These are phyloP conservation scores for Thermomucor indicae-seudaticae DNA, from an alignment of 371 early-diverging fungal species.

Conservation along the genomic window DNA sequence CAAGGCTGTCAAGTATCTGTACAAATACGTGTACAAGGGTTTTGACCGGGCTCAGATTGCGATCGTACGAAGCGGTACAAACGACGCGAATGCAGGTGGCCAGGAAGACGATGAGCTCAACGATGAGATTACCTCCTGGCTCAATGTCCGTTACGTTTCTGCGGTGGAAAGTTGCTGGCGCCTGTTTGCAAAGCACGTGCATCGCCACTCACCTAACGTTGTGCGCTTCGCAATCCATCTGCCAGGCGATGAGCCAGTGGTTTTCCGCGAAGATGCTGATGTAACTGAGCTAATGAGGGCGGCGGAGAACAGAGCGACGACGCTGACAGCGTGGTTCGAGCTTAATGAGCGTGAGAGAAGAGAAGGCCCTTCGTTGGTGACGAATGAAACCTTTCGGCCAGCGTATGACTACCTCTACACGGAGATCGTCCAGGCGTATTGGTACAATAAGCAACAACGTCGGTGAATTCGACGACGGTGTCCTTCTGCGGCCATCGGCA, in stretches of 20 bases:
- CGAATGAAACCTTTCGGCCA: too few relatives aligned
- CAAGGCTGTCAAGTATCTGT: slow-evolving; percentile 28
- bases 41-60: neutral
- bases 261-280: neutral
- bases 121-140: neutral
- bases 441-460: neutral
- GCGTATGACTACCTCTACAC: neutral
- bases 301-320: neutral
- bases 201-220: neutral
- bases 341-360: neutral
- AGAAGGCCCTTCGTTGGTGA: too few relatives aligned
- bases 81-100: neutral
- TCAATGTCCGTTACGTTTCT: neutral
- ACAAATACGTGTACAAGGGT: slow-evolving; percentile 29
- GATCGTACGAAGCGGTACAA: neutral
- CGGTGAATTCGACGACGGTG: neutral
- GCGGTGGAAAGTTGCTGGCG: neutral
- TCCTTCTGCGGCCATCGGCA: neutral
- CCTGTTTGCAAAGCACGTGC: neutral
- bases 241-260: neutral
- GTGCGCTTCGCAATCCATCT: neutral
- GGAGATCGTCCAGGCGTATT: neutral
- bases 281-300: neutral
- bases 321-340: neutral
- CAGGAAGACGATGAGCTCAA: neutral